Conservation (phyloP, 2,329 filamentous ascomycete genomes). For the Sclerotinia glacialis region DNA sequence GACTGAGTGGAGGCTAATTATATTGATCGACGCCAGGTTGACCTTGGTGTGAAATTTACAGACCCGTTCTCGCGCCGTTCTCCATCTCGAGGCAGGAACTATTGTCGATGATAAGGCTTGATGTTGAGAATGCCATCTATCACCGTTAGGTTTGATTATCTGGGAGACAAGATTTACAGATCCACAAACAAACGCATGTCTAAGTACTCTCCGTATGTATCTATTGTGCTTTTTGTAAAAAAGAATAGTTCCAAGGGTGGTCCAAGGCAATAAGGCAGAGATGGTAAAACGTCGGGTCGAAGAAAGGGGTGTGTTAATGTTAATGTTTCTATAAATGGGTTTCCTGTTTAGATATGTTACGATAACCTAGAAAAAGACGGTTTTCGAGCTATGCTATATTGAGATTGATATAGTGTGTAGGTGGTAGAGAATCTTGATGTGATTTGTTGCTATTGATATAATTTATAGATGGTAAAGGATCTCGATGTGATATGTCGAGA, state of each 20-base stretch:
- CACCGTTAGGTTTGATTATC: neutral
- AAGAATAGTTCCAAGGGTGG: neutral
- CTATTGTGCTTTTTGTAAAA: neutral
- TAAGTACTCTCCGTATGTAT: neutral
- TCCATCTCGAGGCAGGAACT: neutral
- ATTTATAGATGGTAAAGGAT: neutral
- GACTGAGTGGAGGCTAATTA: constrained; percentile 1
- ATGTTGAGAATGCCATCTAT: neutral
- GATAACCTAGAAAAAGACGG: neutral
- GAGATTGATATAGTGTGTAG: too few species aligned
- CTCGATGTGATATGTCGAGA: neutral
- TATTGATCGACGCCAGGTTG: constrained; percentile 13
- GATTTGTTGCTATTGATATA: neutral
- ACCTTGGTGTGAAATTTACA: neutral
- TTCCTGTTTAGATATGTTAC: too few species aligned
- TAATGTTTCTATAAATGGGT: too few species aligned
- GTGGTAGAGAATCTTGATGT: neutral
- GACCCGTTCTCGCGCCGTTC: neutral
- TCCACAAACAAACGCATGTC: neutral
- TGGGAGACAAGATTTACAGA: neutral
- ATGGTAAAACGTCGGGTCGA: neutral
- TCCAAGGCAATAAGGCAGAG: neutral
- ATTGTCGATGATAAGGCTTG: neutral
- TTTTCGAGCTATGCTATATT: neutral
- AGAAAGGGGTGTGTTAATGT: too few species aligned